Evolutionary conservation across 805 yeast genomes (phyloP).

Genomic region (Sugiyamaella floridensis): DNA sequence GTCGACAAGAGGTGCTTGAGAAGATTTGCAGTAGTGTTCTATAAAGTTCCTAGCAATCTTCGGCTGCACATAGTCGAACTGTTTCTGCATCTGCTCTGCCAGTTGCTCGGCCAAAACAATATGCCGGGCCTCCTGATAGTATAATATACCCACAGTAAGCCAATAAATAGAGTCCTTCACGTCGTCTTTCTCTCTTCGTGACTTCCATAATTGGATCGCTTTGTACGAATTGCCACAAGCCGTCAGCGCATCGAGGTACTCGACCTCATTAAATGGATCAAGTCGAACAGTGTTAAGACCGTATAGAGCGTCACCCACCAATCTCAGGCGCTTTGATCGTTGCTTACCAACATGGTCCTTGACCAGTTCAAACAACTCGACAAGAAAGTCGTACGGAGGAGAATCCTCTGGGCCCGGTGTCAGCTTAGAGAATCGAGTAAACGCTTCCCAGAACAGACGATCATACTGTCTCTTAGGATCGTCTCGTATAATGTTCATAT

Average conservation of each 20-base stretch:
- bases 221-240: slow-evolving; percentile 9
- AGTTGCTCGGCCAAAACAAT: slow-evolving; percentile 15
- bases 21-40: slow-evolving; percentile 6
- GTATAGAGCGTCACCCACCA: slow-evolving; percentile 21
- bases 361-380: slow-evolving; percentile 17
- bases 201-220: slow-evolving; percentile 19
- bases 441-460: slow-evolving; percentile 10
- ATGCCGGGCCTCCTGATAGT: slow-evolving; percentile 13
- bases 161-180: slow-evolving; percentile 16
- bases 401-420: slow-evolving; percentile 7
- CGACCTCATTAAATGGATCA: slow-evolving; percentile 22
- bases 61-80: slow-evolving; percentile 17
- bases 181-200: slow-evolving; percentile 14
- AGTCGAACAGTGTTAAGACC: slow-evolving; percentile 15
- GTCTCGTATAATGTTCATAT: slow-evolving; percentile 1
- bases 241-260: slow-evolving; percentile 18
- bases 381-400: slow-evolving; percentile 18
- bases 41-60: slow-evolving; percentile 16
- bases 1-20: slow-evolving; percentile 6
- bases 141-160: slow-evolving; percentile 18
- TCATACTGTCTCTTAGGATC: neutral
- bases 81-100: slow-evolving; percentile 12
- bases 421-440: slow-evolving; percentile 7
- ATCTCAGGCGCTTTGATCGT: slow-evolving; percentile 4
- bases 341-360: slow-evolving; percentile 9